Conservation (phyloP, 371 early-diverging fungal genomes). For the Lichtheimia ornata region DNA sequence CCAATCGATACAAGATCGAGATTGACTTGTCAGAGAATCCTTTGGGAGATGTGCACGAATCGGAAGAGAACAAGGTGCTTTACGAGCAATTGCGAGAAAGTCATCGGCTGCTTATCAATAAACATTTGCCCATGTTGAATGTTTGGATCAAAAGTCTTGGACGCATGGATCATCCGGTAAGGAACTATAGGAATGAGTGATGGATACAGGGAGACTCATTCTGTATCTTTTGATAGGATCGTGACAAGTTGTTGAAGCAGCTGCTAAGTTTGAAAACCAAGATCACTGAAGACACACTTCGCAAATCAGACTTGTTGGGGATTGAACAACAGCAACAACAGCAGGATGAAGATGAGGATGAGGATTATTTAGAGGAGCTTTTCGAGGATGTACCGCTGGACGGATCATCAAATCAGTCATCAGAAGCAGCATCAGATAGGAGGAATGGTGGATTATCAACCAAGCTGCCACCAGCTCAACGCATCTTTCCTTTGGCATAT, state of each 20-base stretch:
- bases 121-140: slow-evolving; percentile 45
- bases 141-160: slow-evolving; percentile 55
- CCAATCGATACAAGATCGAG: slow-evolving; percentile 61
- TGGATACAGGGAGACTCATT: background rate
- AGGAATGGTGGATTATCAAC: slow-evolving; percentile 3
- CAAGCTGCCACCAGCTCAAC: slow-evolving; percentile 39
- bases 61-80: slow-evolving; percentile 57
- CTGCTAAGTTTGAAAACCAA: slow-evolving; percentile 41
- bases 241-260: slow-evolving; percentile 36
- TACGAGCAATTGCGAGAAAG: slow-evolving; percentile 66
- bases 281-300: slow-evolving; percentile 33
- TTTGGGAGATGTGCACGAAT: slow-evolving; percentile 52
- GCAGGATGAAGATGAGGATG: slow-evolving; percentile 38
- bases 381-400: slow-evolving; percentile 56
- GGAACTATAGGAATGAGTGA: background rate
- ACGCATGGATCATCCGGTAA: slow-evolving; percentile 42
- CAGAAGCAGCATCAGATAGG: no score
- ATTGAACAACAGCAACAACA: slow-evolving; percentile 19
- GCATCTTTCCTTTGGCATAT: slow-evolving; percentile 49
- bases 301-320: slow-evolving; percentile 58
- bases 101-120: slow-evolving; percentile 47
- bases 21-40: slow-evolving; percentile 55
- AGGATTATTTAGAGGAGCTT: slow-evolving; percentile 49
- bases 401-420: background rate
- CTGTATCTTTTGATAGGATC: slow-evolving; percentile 4